Evolutionary conservation across 768 basidiomycete genomes (phyloP).

Genomic region (Infundibulicybe gibba): DNA sequence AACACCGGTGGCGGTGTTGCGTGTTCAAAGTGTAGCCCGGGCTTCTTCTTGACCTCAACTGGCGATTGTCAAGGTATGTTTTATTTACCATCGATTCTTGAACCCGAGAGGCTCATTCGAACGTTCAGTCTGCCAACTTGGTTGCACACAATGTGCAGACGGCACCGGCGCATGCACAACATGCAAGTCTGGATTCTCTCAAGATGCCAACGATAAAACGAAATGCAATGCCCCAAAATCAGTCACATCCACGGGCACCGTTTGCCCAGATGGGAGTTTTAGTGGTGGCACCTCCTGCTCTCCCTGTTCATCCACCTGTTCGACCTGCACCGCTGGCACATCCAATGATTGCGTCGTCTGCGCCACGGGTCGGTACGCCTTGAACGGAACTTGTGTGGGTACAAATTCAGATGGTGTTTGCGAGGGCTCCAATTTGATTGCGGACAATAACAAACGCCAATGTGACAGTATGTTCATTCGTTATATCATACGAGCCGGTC

Average conservation of each 20-base stretch:
- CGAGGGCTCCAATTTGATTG: conserved; percentile 59
- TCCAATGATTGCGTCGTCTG: conserved; percentile 72
- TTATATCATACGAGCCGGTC: not conserved
- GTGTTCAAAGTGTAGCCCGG: conserved; percentile 59
- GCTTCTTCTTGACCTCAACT: conserved; percentile 56
- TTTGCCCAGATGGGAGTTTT: conserved; percentile 68
- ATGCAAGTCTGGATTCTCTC: conserved; percentile 67
- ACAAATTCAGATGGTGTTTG: conserved; percentile 70
- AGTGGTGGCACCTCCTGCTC: conserved; percentile 47
- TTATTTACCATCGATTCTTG: not conserved
- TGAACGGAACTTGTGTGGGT: conserved; percentile 67
- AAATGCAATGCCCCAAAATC: conserved; percentile 56
- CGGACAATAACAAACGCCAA: conserved; percentile 71
- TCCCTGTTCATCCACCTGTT: conserved; percentile 59
- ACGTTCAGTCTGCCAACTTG: conserved; percentile 55
- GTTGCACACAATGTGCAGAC: conserved; percentile 60
- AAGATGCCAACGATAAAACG: conserved; percentile 58
- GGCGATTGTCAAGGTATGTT: conserved; percentile 59
- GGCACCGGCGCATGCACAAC: conserved; percentile 64
- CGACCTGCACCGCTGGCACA: conserved; percentile 62
- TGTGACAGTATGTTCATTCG: conserved; percentile 63
- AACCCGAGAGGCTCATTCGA: not conserved
- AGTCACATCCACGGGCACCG: conserved; percentile 45
- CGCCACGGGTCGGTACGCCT: conserved; percentile 49
- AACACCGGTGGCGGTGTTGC: conserved; percentile 59